phyloP scores from a whole-genome alignment of 176 grass and related monocot species.

The Triticum turgidum region DNA sequence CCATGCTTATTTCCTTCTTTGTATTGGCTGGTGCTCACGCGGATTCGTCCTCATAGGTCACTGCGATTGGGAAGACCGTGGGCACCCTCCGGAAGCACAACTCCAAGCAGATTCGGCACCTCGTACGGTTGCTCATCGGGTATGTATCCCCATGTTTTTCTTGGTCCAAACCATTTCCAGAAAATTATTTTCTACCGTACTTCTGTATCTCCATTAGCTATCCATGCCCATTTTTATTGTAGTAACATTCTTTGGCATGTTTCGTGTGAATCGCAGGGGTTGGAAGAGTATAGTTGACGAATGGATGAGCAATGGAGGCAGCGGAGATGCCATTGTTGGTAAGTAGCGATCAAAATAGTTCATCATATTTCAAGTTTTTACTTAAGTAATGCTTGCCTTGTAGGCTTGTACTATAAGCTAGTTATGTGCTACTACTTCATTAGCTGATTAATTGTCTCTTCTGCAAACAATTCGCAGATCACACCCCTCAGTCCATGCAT shows the following conservation, averaged over 20 bases:
- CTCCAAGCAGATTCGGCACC: constrained; percentile 68
- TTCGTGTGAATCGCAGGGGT: constrained; percentile 47
- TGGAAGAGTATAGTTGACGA: constrained; percentile 77
- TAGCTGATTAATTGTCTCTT: neutral
- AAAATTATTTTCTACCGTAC: neutral
- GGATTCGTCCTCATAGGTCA: constrained; percentile 40
- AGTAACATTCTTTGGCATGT: constrained; percentile 10
- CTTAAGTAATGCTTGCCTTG: neutral
- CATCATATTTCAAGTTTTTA: neutral
- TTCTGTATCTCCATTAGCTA: neutral
- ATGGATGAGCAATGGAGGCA: constrained; percentile 56
- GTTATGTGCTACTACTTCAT: neutral
- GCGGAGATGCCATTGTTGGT: constrained; percentile 58
- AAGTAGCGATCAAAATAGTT: constrained; percentile 21
- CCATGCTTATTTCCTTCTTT: neutral
- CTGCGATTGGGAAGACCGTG: constrained; percentile 62
- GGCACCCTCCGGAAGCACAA: constrained; percentile 55
- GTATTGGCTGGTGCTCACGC: constrained; percentile 5
- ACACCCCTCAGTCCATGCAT: constrained; percentile 59
- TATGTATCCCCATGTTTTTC: constrained; percentile 25
- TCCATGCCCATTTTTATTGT: neutral
- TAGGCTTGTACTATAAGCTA: too few relatives aligned
- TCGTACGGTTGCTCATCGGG: constrained; percentile 66
- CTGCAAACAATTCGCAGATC: constrained; percentile 37
- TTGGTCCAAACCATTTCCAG: neutral